Percentiles rank a stretch among this genome's conserved stretches.
phyloP scores from a whole-genome alignment of 257 asterid species.

The Parsonsia alboflavescens region DNA sequence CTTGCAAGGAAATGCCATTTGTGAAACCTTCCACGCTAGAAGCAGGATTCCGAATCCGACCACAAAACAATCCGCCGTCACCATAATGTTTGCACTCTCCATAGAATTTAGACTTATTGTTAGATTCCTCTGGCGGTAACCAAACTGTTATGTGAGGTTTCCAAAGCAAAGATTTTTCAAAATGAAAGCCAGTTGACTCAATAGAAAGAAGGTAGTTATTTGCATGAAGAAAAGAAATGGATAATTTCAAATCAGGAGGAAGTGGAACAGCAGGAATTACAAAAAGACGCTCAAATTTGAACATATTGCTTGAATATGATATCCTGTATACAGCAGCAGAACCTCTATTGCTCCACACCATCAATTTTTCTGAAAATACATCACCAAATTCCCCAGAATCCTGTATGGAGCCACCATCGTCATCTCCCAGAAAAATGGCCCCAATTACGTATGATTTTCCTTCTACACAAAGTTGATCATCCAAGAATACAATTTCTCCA shows the following conservation, averaged over 20 bases:
- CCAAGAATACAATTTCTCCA: constrained; percentile 61
- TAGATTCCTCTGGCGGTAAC: constrained; percentile 46
- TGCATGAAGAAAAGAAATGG: constrained; percentile 52
- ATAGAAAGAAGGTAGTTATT: constrained; percentile 47
- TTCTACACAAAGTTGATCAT: constrained; percentile 49
- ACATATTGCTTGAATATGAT: constrained; percentile 43
- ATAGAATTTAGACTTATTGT: constrained; percentile 27
- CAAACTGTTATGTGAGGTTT: constrained; percentile 72
- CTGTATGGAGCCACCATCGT: constrained; percentile 15
- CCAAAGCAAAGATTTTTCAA: constrained; percentile 55
- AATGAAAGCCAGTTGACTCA: constrained; percentile 59
- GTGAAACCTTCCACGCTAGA: constrained; percentile 26
- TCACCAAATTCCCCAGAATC: constrained; percentile 26
- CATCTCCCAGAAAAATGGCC: constrained; percentile 56
- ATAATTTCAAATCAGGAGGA: constrained; percentile 34
- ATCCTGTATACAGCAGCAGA: constrained; percentile 57
- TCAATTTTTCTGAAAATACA: constrained; percentile 46
- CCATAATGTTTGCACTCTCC: constrained; percentile 46
- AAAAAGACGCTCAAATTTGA: constrained; percentile 43
- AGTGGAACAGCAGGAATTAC: constrained; percentile 48
- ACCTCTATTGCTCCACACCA: constrained; percentile 77
- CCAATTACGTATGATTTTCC: constrained; percentile 49
- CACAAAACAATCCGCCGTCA: constrained; percentile 46
- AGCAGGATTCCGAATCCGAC: constrained; percentile 41
- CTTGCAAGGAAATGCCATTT: constrained; percentile 22